These are phyloP conservation scores for Deinandra increscens DNA, from an alignment of 129 eudicot species.

Conservation along the genomic window DNA sequence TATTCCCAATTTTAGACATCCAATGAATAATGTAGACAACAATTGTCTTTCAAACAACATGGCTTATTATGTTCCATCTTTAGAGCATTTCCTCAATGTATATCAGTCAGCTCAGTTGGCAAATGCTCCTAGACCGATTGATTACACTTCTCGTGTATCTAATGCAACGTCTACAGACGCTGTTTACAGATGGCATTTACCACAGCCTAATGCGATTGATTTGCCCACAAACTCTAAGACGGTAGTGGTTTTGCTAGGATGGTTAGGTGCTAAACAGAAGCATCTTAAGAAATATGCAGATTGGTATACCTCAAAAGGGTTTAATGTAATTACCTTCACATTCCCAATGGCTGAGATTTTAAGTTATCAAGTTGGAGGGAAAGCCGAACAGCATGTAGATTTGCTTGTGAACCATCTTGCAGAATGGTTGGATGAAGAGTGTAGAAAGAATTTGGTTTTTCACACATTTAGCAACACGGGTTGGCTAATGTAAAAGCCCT, in stretches of 20 bases:
- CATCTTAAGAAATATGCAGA: constrained; percentile 89
- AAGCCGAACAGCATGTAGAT: constrained; percentile 75
- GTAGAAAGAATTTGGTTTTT: constrained; percentile 70
- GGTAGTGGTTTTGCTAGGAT: constrained; percentile 88
- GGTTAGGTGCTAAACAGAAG: constrained; percentile 98
- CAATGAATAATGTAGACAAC: constrained; percentile 15
- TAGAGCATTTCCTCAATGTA: constrained; percentile 41
- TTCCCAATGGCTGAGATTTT: constrained; percentile 85
- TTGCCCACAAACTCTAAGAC: constrained; percentile 60
- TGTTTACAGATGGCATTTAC: constrained; percentile 89
- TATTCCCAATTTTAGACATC: constrained; percentile 48
- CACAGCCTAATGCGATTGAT: constrained; percentile 52
- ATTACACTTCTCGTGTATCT: constrained; percentile 30
- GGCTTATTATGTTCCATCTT: constrained; percentile 37
- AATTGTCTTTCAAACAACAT: constrained; percentile 28
- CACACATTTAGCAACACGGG: constrained; percentile 99
- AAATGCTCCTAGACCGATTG: constrained; percentile 54
- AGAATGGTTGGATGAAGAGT: constrained; percentile 88
- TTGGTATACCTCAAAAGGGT: constrained; percentile 91
- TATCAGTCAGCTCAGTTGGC: constrained; percentile 68
- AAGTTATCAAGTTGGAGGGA: constrained; percentile 86
- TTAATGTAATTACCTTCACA: constrained; percentile 88
- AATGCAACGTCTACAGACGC: constrained; percentile 43
- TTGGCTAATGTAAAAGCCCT: constrained; percentile 77
- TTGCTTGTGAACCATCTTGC: constrained; percentile 76